Evolutionary conservation across 352 stramenopile species (phyloP).

Genomic region (Globisporangium rhizosaccharum): DNA sequence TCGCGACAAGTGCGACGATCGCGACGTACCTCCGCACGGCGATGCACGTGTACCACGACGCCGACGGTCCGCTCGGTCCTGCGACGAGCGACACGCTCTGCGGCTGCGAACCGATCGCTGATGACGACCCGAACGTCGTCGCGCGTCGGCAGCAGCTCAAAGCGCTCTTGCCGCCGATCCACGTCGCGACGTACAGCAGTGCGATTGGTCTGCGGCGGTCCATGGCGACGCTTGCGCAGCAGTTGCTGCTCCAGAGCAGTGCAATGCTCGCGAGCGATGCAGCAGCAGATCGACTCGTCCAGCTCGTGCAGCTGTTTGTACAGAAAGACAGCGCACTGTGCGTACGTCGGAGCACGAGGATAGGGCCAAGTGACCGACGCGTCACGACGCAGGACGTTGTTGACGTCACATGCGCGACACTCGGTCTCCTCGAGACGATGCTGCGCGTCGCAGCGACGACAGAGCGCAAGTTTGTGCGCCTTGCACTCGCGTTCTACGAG

Average conservation of each 20-base stretch:
- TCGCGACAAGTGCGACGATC: slow-evolving; percentile 22
- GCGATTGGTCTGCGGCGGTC: slow-evolving; percentile 32
- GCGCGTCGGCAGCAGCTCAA: slow-evolving; percentile 43
- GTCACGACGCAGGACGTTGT: slow-evolving; percentile 19
- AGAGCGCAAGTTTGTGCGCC: slow-evolving; percentile 31
- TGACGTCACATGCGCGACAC: slow-evolving; percentile 25
- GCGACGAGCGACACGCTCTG: slow-evolving; percentile 31
- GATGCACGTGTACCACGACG: slow-evolving; percentile 60
- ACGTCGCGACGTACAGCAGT: slow-evolving; percentile 31
- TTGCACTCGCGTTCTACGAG: slow-evolving; percentile 31
- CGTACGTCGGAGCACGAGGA: slow-evolving; percentile 5
- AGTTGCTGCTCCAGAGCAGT: slow-evolving; percentile 26
- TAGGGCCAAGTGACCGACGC: neutral
- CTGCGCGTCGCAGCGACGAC: slow-evolving; percentile 18
- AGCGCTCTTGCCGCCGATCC: slow-evolving; percentile 38
- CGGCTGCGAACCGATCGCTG: slow-evolving; percentile 36
- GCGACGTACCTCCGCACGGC: slow-evolving; percentile 50
- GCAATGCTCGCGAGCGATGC: slow-evolving; percentile 26
- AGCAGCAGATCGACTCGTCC: slow-evolving; percentile 29
- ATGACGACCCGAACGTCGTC: slow-evolving; percentile 18
- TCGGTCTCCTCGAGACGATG: slow-evolving; percentile 31
- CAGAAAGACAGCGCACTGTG: slow-evolving; percentile 26
- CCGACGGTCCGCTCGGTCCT: slow-evolving; percentile 38
- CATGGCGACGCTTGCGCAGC: slow-evolving; percentile 25
- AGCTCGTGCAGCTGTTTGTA: slow-evolving; percentile 33